A percentile compares a stretch with the other conserved stretches of the same genome.
Evolutionary conservation across 1,284 basidiomycete species (phyloP).

Genomic region (Moesziomyces antarcticus): DNA sequence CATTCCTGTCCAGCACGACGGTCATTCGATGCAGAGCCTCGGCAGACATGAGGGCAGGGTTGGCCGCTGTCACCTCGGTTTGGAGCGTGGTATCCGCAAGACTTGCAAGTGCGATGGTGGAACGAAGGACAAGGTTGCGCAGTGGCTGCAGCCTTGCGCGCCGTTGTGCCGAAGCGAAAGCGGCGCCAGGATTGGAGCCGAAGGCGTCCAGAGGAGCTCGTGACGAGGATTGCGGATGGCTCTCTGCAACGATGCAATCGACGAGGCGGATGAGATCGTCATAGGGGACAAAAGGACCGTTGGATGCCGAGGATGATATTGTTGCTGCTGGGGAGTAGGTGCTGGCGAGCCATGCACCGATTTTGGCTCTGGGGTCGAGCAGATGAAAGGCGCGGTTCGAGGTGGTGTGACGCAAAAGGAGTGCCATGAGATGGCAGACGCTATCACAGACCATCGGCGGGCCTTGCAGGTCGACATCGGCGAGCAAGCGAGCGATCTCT

Average conservation of each 20-base stretch:
- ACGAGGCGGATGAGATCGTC: slow-evolving; percentile 21
- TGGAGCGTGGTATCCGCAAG: background rate
- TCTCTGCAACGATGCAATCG: slow-evolving; percentile 13
- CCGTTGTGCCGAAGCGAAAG: background rate
- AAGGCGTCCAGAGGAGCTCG: background rate
- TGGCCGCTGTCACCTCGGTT: background rate
- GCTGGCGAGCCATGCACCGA: slow-evolving; percentile 31
- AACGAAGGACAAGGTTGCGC: slow-evolving; percentile 12
- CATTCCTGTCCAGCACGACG: slow-evolving; percentile 21
- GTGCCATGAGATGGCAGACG: slow-evolving; percentile 33
- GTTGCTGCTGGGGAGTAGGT: slow-evolving; percentile 17
- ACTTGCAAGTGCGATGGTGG: background rate
- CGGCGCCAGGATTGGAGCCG: background rate
- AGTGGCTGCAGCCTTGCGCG: slow-evolving; percentile 11
- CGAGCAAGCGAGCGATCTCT: slow-evolving; percentile 21
- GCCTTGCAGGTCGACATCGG: slow-evolving; percentile 43
- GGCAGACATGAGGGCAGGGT: slow-evolving; percentile 7
- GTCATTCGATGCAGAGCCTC: slow-evolving; percentile 19
- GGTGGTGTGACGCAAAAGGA: slow-evolving; percentile 15
- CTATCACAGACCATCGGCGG: slow-evolving; percentile 33
- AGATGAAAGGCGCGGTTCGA: slow-evolving; percentile 18
- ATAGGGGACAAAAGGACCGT: slow-evolving; percentile 5
- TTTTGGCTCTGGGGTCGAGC: slow-evolving; percentile 28
- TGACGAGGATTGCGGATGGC: background rate
- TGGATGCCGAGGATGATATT: background rate